Conservation (phyloP, 495 filamentous ascomycete species). For the Rostrohypoxylon terebratum region DNA sequence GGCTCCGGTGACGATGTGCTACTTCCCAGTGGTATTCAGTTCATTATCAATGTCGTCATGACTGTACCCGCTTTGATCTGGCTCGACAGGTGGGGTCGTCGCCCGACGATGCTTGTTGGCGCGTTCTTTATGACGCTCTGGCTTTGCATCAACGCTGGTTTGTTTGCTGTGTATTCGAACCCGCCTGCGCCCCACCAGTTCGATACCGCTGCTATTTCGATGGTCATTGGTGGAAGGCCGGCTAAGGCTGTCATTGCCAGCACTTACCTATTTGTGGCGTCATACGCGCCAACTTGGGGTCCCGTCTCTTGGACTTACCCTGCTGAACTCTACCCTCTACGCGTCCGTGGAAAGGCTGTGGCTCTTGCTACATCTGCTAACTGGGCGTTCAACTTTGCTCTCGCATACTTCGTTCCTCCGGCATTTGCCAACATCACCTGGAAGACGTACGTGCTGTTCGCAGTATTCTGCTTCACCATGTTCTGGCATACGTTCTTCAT, state of each 20-base stretch:
- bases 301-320: conserved; percentile 81
- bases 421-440: conserved; percentile 80
- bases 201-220: conserved; percentile 56
- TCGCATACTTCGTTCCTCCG: conserved; percentile 81
- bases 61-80: conserved; percentile 66
- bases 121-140: conserved; percentile 75
- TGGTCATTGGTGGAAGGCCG: conserved; percentile 65
- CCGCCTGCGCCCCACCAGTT: conserved; percentile 54
- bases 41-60: conserved; percentile 74
- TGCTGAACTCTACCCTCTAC: conserved; percentile 78
- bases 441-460: conserved; percentile 80
- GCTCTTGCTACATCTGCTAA: conserved; percentile 77
- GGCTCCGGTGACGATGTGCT: conserved; percentile 71
- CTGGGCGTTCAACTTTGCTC: conserved; percentile 85
- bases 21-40: conserved; percentile 77
- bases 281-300: conserved; percentile 82
- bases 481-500: conserved; percentile 81
- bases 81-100: conserved; percentile 71
- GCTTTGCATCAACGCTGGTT: conserved; percentile 75
- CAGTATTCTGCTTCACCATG: conserved; percentile 78
- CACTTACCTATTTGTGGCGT: conserved; percentile 81
- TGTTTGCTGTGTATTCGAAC: conserved; percentile 66
- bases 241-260: conserved; percentile 80
- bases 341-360: conserved; percentile 78
- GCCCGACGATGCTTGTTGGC: conserved; percentile 71